phyloP scores from a whole-genome alignment of 495 filamentous ascomycete species.

The Chaetomidium leptoderma region DNA sequence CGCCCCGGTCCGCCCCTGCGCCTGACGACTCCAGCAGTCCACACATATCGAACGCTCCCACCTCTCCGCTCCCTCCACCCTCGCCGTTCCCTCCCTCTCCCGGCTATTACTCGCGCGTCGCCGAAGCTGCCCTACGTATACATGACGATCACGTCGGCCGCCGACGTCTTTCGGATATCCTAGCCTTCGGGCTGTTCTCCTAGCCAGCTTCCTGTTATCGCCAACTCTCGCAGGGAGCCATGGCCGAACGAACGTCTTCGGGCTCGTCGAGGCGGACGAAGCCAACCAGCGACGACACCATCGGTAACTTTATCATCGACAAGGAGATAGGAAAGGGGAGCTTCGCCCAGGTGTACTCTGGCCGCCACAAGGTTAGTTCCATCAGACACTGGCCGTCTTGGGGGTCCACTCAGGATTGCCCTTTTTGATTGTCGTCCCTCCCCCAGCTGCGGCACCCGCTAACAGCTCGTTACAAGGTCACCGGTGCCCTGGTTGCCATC shows the following conservation, averaged over 20 bases:
- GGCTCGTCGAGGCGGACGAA: conserved; percentile 37
- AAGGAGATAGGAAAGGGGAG: conserved; percentile 91
- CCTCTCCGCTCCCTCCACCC: conserved; percentile 14
- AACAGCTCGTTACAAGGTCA: conserved; percentile 59
- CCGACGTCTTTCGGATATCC: conserved; percentile 40
- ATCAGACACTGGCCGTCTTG: background rate
- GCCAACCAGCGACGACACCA: conserved; percentile 53
- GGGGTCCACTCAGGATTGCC: background rate
- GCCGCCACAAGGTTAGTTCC: conserved; percentile 68
- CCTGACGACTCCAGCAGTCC: conserved; percentile 9
- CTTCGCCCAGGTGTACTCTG: conserved; percentile 90
- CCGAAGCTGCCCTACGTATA: conserved; percentile 32
- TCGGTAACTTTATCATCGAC: conserved; percentile 72
- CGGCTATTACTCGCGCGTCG: conserved; percentile 4
- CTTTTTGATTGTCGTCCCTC: background rate
- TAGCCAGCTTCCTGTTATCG: conserved; percentile 39
- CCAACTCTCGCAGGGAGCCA: conserved; percentile 45
- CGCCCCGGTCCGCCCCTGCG: conserved; percentile 4
- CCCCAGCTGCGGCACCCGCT: conserved; percentile 30
- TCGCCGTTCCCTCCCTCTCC: conserved; percentile 6
- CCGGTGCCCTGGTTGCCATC: conserved; percentile 74
- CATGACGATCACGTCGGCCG: conserved; percentile 44
- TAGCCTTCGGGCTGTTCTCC: conserved; percentile 45
- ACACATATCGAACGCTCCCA: conserved; percentile 7
- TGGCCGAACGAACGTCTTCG: conserved; percentile 40